Percentiles rank a stretch among this genome's conserved stretches.
phyloP scores from a whole-genome alignment of 805 yeast species.

The Lipomyces chichibuensis region DNA sequence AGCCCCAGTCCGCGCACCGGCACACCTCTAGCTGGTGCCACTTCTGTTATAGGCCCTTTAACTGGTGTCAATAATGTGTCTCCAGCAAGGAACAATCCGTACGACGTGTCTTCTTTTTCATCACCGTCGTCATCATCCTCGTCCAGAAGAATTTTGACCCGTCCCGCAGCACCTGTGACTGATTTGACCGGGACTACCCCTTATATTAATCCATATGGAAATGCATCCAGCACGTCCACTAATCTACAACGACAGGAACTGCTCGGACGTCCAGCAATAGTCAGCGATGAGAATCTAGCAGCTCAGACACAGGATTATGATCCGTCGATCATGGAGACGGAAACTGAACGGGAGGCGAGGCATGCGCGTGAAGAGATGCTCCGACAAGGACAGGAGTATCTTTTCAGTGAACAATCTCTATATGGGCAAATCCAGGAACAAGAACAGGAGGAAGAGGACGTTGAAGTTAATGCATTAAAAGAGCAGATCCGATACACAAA shows the following conservation, averaged over 20 bases:
- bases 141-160: not conserved
- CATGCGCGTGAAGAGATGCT: not conserved
- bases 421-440: slow-evolving; percentile 11
- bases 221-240: not conserved
- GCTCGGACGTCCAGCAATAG: not conserved
- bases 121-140: not conserved
- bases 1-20: not conserved
- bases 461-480: slow-evolving; percentile 84
- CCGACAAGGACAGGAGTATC: slow-evolving; percentile 2
- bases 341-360: slow-evolving; percentile 26
- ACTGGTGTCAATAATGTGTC: not conserved
- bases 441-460: slow-evolving; percentile 53
- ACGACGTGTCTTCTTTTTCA: slow-evolving; percentile 2
- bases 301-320: slow-evolving; percentile 17
- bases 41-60: not conserved
- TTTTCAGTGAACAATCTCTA: too few species aligned
- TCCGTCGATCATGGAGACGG: slow-evolving; percentile 36
- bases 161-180: not conserved
- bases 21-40: not conserved
- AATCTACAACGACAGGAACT: not conserved
- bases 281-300: not conserved
- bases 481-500: slow-evolving; percentile 80
- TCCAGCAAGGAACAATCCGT: not conserved
- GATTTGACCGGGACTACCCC: not conserved
- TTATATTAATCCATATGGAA: not conserved